Evolutionary conservation across 345 rosid genomes (phyloP), one percentile per base, ranked within the genome.

Genomic region (Bruguiera parviflora): DNA sequence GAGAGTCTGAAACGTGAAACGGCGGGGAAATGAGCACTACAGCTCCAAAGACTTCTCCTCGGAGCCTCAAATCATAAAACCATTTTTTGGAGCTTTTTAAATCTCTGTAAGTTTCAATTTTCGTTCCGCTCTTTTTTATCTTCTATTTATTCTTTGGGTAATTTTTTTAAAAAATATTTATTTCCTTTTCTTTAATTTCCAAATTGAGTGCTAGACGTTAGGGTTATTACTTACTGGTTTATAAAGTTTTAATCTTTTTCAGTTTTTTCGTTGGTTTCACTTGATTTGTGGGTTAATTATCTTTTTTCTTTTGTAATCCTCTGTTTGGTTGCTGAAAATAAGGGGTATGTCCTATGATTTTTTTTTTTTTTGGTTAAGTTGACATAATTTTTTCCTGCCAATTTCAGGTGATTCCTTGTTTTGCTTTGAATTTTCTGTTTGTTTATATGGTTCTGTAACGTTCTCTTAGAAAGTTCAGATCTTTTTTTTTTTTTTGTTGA

Each of bases 171-270:
- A 9, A n/a, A 5, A 22, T 5, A 11, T 56, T 33, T 24, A 21
- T 13, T 10, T n/a, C 22, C 33, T 52, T 56, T 37, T 56, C 5
- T 55, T 2, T 22, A 55, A 5, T 55, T 15, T 22, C 5, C 24
- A 55, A 7, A 21, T 22, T 55, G 59, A 55, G 59, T 24, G 28
- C 28, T 8, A 2, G 28, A 6, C 8, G 16, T 55, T 22, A 24
- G 59, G 29, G 59, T 55, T 22, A 22, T 15, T 24, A 55, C 16
- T 22, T 22, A 4, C 3, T 21, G 59, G 11, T 55, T 55, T 55
- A 22, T 11, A 9, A 61, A 63, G 62, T 46, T 74, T 77, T 70
- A 9, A 19, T 21, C 7, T 8, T 60, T 19, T 24, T 56, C 3
- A 3, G 11, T 43, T 2, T 21, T 22, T 43, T 11, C 13, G 11